Evolutionary conservation across 2,329 filamentous ascomycete species (phyloP), one percentile per base, ranked within the genome.

Genomic region (Emericellopsis cladophorae): DNA sequence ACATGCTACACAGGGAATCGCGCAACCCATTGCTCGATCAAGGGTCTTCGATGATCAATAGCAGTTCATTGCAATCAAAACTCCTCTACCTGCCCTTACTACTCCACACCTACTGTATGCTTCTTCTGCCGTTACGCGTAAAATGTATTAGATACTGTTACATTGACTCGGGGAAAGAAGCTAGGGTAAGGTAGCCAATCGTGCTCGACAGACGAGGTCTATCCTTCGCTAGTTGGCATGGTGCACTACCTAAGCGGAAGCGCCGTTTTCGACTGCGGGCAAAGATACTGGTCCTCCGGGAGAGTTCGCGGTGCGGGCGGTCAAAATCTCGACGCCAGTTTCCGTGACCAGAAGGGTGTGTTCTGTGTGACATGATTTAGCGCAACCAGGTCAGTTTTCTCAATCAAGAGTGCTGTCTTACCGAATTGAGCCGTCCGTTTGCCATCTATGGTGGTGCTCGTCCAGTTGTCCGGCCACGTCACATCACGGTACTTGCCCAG

Each of bases 391-490:
- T 60, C 44, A 61, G 55, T 40, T 29, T 16, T 2, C 18, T 14
- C 16, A 11, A 21, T 12, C 29, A 11, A 31, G 16, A 16, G 36
- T 8, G 26, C 18, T 12, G 36, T 62, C 79, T 60, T 66, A 87
- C 82, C 84, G 55, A 98, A 98, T 57, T 98, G 92, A 9, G 92
- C 92, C 14, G 89, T 95, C 56, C 77, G 71, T 61, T 83, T 84
- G 39, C 92, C 92, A 58, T 98, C 92, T 42, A 81, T 76, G 0
- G 92, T 98, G 5, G 86, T 85, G 61, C 88, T 95, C 1, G 92
- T 98, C 92, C 92, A 98, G 67, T 96, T 87, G 59, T 98, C 92
- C 1, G 92, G 92, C 92, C 92, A 98, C 1, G 88, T 96, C 59
- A 92, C 83, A 56, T 98, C 92, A 47, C 79, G 79, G 62, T 95